Evolutionary conservation across 257 asterid species (phyloP), one percentile per base, ranked within the genome.

Genomic region (Cordia subcordata): DNA sequence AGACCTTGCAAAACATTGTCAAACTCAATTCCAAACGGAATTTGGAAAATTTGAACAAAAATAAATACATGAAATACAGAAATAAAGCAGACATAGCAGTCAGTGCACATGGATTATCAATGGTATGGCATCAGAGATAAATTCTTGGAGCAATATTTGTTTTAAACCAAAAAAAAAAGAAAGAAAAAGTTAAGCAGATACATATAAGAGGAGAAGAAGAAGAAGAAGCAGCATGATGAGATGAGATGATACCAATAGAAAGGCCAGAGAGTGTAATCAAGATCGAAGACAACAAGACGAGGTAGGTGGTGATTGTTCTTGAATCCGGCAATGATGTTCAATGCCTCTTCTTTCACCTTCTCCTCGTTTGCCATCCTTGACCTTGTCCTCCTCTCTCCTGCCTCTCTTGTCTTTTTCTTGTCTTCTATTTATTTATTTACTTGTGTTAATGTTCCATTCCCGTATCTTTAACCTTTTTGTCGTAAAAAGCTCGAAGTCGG

Each of bases 251-350:
- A 63, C 78, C 74, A 73, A 58, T 60, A 65, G 16, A 66, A 67
- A 20, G 75, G 71, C 77, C 76, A 53, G 61, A 68, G 66, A 62
- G 59, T 57, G 55, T 65, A 37, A 49, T 71, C 72, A 39, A 49
- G 75, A 53, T 77, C 73, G 71, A 70, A 73, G 66, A 71, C 67
- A 10, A 72, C 73, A 39, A 70, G 73, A 62, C 68, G 68, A 33
- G 75, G 75, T 11, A 73, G 68, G 42, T n/a, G n/a, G n/a, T n/a
- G n/a, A n/a, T 49, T 49, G 27, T 61, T 52, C 39, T 66, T 51
- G 32, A 46, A 49, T 19, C 38, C 60, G 22, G 62, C 72, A 18
- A 74, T 60, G 8, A 65, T 69, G 53, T 66, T 53, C 18, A 21
- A 49, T 0, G 79, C 79, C 53, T 74, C 73, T 57, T 58, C 61